A percentile compares a stretch with the other conserved stretches of the same genome.
phyloP scores from a whole-genome alignment of 805 yeast species.

The Metschnikowia chrysomelidarum region DNA sequence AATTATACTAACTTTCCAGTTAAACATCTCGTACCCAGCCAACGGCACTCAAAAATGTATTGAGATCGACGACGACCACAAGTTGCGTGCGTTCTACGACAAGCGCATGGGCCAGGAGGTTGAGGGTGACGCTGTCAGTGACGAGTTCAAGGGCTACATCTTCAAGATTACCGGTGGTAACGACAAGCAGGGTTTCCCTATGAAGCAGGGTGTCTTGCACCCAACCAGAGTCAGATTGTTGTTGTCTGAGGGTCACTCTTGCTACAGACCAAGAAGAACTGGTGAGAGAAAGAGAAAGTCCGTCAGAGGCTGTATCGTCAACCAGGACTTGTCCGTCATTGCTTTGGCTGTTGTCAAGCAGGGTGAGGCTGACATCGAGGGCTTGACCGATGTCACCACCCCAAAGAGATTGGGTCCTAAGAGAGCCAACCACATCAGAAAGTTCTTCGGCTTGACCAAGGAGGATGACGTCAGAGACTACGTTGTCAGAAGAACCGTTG shows the following conservation, averaged over 20 bases:
- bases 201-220: conserved; percentile 99
- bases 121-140: conserved; percentile 97
- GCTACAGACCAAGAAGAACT: conserved; percentile 99
- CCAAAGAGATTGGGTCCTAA: conserved; percentile 99
- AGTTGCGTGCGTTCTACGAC: conserved; percentile 96
- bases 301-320: conserved; percentile 99
- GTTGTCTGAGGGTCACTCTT: conserved; percentile 90
- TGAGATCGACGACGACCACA: conserved; percentile 99
- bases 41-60: conserved; percentile 99
- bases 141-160: conserved; percentile 98
- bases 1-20: conserved; percentile 45
- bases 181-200: conserved; percentile 99
- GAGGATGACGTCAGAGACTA: conserved; percentile 81
- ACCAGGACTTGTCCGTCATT: conserved; percentile 93
- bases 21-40: conserved; percentile 99
- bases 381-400: conserved; percentile 89
- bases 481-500: conserved; percentile 97
- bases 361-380: conserved; percentile 95
- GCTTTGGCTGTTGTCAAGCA: conserved; percentile 93
- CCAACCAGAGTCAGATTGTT: conserved; percentile 99
- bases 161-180: conserved; percentile 99
- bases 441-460: conserved; percentile 97
- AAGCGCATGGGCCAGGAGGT: conserved; percentile 99
- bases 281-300: conserved; percentile 99
- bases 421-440: conserved; percentile 99